Conservation (phyloP, 768 basidiomycete species). For the Dacryopinax primogenitus region DNA sequence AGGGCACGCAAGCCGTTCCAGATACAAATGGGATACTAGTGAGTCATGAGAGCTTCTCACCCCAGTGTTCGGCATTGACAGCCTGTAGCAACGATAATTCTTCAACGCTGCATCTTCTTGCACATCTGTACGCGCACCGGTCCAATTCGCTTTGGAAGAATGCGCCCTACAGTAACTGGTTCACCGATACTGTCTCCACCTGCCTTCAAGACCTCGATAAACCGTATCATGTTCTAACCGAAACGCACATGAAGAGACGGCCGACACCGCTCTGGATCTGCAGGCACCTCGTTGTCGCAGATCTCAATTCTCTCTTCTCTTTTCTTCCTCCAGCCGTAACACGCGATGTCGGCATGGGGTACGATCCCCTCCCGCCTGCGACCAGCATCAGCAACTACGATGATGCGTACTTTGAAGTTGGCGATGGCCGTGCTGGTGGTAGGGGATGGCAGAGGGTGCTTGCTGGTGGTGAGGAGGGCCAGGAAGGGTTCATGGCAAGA, state of each 20-base stretch:
- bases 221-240: slow-evolving; percentile 24
- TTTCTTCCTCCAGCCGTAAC: slow-evolving; percentile 56
- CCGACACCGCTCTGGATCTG: slow-evolving; percentile 33
- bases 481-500: slow-evolving; percentile 41
- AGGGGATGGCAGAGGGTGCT: slow-evolving; percentile 13
- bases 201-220: slow-evolving; percentile 28
- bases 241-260: slow-evolving; percentile 23
- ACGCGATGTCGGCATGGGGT: slow-evolving; percentile 47
- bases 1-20: slow-evolving; percentile 51
- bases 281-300: slow-evolving; percentile 61
- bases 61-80: background rate
- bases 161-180: slow-evolving; percentile 49
- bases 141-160: slow-evolving; percentile 75
- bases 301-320: slow-evolving; percentile 44
- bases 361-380: slow-evolving; percentile 75
- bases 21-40: slow-evolving; percentile 57
- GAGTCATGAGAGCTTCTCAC: slow-evolving; percentile 18
- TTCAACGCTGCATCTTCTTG: slow-evolving; percentile 59
- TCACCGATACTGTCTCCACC: slow-evolving; percentile 41
- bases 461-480: slow-evolving; percentile 24
- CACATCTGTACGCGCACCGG: slow-evolving; percentile 76
- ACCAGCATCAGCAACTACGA: slow-evolving; percentile 51
- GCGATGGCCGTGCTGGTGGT: slow-evolving; percentile 37
- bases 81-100: slow-evolving; percentile 17
- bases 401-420: slow-evolving; percentile 55